Conservation (phyloP, 352 stramenopile species). For the Globisporangium lucens region DNA sequence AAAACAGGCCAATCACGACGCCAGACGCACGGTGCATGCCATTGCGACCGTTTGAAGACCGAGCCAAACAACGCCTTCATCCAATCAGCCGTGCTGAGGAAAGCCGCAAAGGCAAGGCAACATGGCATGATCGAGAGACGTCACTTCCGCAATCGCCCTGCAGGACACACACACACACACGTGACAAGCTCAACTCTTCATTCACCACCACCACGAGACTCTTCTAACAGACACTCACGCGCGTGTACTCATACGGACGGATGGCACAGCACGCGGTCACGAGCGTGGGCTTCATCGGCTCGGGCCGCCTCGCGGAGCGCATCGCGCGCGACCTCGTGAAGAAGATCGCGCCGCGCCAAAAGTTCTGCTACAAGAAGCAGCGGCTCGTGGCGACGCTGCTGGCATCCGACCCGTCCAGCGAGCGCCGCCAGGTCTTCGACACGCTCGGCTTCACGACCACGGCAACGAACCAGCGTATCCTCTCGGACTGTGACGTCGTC, state of each 20-base stretch:
- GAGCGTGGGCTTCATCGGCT: constrained; percentile 74
- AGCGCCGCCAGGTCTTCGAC: constrained; percentile 57
- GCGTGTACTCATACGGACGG: no score
- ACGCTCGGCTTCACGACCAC: constrained; percentile 65
- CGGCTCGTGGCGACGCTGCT: constrained; percentile 64
- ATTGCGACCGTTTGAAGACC: constrained; percentile 13
- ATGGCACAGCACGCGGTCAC: constrained; percentile 33
- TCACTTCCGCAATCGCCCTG: neutral
- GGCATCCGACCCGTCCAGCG: constrained; percentile 55
- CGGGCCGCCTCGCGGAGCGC: constrained; percentile 55
- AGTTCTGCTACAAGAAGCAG: constrained; percentile 76
- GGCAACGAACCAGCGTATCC: constrained; percentile 46
- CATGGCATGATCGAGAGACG: neutral
- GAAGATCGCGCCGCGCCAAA: constrained; percentile 53
- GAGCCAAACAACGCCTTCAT: neutral
- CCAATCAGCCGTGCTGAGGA: constrained; percentile 3
- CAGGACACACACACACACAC: neutral
- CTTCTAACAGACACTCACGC: neutral
- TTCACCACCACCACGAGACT: neutral
- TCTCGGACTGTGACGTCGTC: constrained; percentile 69
- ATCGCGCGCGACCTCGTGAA: constrained; percentile 61
- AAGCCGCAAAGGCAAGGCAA: no score
- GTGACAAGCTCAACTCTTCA: neutral
- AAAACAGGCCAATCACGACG: constrained; percentile 15
- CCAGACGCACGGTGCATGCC: neutral